Evolutionary conservation across 352 stramenopile species (phyloP), one percentile per base, ranked within the genome.

Genomic region (Pythium periplocum): DNA sequence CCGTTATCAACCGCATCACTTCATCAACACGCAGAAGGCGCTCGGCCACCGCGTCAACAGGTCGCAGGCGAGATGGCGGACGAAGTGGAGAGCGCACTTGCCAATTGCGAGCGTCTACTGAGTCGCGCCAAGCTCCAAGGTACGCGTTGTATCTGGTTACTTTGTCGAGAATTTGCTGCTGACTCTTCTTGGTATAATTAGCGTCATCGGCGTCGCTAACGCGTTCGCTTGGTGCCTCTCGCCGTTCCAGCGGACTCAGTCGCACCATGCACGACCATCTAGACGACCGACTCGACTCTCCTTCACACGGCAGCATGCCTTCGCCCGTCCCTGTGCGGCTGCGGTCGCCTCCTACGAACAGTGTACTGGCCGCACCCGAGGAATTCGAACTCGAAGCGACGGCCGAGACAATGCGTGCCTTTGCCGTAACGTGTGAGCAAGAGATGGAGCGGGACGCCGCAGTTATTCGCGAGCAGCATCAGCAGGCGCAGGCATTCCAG

Each of bases 81-180:
- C 10, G 73, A 86, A 57, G 66, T 88, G 10, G 78, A 83, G 43
- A 71, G 53, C 43, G 75, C 75, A 39, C 52, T 88, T 3, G 45
- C 57, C 8, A 78, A 75, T 34, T 88, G 75, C 41, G 71, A 86
- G 17, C 64, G 68, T 26, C 69, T 88, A 8, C 49, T 88, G 45
- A 37, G 41, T 4, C 59, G 57, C n/a, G 67, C 58, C n/a, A 57
- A 57, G 33, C 40, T 51, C 6, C 50, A 57, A 62, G 55, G 48
- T 62, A 51, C 33, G 45, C 37, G 32, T 26, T 47, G 44, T 55
- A 17, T 6, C 0, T 47, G 4, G 3, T 6, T 34, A 32, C 31
- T 17, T 50, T 45, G 49, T 32, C 33, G 11, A 55, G n/a, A 45
- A 42, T 42, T 12, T 42, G 38, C 38, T 42, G 31, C 8, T 47